Conservation (phyloP, 2,329 filamentous ascomycete genomes). For the Cordyceps farinosa region DNA sequence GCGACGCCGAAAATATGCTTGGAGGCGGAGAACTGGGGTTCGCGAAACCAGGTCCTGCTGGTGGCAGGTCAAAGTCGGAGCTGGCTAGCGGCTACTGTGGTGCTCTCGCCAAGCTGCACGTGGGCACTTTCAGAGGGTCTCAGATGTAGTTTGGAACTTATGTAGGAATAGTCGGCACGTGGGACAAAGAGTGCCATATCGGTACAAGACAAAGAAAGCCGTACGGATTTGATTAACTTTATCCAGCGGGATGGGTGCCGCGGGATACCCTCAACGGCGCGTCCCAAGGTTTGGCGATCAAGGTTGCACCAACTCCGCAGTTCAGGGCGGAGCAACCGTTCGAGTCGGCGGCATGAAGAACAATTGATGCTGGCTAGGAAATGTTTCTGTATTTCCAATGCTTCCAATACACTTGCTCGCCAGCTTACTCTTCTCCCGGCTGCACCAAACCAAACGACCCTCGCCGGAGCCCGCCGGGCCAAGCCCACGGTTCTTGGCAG, state of each 20-base stretch:
- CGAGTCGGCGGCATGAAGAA: neutral
- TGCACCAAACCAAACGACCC: no score
- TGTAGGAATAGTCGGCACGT: neutral
- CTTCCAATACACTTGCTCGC: no score
- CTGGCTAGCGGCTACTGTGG: neutral
- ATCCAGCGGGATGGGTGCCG: no score
- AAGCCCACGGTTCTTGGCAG: no score
- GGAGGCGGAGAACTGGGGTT: neutral
- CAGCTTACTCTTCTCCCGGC: no score
- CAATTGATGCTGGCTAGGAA: no score
- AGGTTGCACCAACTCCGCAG: neutral
- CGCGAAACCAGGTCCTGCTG: neutral
- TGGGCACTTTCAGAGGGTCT: constrained; percentile 10
- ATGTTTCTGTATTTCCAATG: no score
- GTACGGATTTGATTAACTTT: neutral
- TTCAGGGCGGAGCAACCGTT: neutral
- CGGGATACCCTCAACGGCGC: neutral
- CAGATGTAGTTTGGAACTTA: neutral
- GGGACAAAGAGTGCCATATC: neutral
- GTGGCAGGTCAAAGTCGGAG: neutral
- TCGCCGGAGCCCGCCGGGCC: no score
- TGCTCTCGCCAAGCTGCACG: constrained; percentile 12
- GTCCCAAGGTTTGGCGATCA: neutral
- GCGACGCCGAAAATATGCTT: neutral
- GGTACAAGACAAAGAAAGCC: neutral